Evolutionary conservation across 495 filamentous ascomycete species (phyloP).

Genomic region (Talaromyces proteolyticus): DNA sequence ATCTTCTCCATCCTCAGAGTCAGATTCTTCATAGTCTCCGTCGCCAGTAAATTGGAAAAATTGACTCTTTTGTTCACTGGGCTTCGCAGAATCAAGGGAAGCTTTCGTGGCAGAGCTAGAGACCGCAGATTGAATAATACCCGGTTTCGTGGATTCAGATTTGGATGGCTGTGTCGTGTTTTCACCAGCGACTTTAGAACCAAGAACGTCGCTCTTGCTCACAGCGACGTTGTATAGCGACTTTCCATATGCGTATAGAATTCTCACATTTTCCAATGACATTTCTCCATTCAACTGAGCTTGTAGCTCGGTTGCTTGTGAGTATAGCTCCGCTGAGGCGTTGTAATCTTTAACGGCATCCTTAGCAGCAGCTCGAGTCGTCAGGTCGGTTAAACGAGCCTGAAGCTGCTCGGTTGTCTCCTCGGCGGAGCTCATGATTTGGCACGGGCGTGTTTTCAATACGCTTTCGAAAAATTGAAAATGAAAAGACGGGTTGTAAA

Average conservation of each 20-base stretch:
- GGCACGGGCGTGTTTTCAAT: no score
- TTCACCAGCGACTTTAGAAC: constrained; percentile 69
- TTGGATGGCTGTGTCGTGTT: constrained; percentile 11
- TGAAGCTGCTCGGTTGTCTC: constrained; percentile 12
- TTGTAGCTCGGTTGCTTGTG: constrained; percentile 83
- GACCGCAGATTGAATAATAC: constrained; percentile 7
- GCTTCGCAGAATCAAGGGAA: constrained; percentile 23
- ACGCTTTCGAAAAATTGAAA: no score
- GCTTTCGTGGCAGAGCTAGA: constrained; percentile 13
- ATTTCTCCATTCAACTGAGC: constrained; percentile 89
- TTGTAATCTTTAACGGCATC: constrained; percentile 84
- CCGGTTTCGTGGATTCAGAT: constrained; percentile 3
- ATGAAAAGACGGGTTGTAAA: neutral
- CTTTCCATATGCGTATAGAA: constrained; percentile 90
- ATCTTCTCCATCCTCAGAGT: constrained; percentile 59
- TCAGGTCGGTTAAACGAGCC: constrained; percentile 38
- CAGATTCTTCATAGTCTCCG: constrained; percentile 78
- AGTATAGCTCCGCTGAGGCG: constrained; percentile 78
- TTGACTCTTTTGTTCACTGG: constrained; percentile 27
- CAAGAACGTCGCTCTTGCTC: constrained; percentile 89
- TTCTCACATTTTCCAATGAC: constrained; percentile 79
- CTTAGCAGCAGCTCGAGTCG: constrained; percentile 54
- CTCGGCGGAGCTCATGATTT: constrained; percentile 7
- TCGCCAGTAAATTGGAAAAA: constrained; percentile 92
- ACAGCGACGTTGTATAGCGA: constrained; percentile 89